phyloP scores from a whole-genome alignment of 306 rosid species.

The Gastrolobium villosum region DNA sequence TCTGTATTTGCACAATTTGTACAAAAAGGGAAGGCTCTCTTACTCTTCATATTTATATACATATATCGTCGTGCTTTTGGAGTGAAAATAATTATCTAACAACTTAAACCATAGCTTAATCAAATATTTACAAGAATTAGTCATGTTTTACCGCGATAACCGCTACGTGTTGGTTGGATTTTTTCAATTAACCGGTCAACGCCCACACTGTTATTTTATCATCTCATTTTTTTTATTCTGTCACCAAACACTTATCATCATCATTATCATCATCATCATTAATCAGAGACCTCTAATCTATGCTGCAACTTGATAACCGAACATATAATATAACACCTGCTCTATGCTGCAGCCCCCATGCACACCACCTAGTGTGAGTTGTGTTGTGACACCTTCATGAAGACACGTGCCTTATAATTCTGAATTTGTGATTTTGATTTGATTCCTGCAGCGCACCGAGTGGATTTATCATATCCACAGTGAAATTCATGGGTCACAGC shows the following conservation, averaged over 20 bases:
- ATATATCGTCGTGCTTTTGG: conserved; percentile 22
- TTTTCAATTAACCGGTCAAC: conserved; percentile 51
- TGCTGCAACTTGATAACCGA: conserved; percentile 35
- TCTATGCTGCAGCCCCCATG: conserved; percentile 20
- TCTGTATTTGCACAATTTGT: conserved; percentile 44
- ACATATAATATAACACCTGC: conserved; percentile 22
- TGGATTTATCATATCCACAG: conserved; percentile 32
- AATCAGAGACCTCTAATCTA: conserved; percentile 47
- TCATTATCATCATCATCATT: not conserved
- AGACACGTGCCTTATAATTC: conserved; percentile 45
- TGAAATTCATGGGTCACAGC: conserved; percentile 3
- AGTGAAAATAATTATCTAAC: not conserved
- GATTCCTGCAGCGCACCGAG: not conserved
- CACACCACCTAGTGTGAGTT: conserved; percentile 38
- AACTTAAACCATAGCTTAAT: not conserved
- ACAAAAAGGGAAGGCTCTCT: conserved; percentile 37
- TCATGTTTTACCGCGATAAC: conserved; percentile 38
- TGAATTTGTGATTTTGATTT: not conserved
- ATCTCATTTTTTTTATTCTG: not conserved
- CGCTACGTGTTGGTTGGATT: conserved; percentile 53
- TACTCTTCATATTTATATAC: conserved; percentile 57
- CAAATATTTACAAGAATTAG: not conserved
- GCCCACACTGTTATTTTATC: not conserved
- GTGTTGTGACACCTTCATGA: conserved; percentile 25
- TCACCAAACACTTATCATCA: conserved; percentile 2